A percentile compares a stretch with the other conserved stretches of the same genome.
Evolutionary conservation across 352 stramenopile species (phyloP).

Genomic region (Phytophthora syringae): DNA sequence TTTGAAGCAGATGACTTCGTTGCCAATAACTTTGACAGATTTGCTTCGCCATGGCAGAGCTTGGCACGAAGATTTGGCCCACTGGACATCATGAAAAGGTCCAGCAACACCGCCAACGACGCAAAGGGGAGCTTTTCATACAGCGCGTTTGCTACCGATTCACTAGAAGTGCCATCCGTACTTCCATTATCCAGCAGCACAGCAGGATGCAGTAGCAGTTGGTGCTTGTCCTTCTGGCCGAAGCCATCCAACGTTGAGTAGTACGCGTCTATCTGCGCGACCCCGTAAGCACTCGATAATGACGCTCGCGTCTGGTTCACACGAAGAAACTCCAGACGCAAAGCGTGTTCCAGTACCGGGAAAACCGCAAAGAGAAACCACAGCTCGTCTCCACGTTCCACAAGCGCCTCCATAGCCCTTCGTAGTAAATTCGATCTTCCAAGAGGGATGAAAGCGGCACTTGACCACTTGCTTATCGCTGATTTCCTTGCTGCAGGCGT

Average conservation of each 20-base stretch:
- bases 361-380: conserved; percentile 66
- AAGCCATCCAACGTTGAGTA: conserved; percentile 86
- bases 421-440: conserved; percentile 45
- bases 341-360: conserved; percentile 69
- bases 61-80: conserved; percentile 76
- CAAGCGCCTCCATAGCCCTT: conserved; percentile 35
- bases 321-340: conserved; percentile 65
- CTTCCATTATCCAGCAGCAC: conserved; percentile 31
- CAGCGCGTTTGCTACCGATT: conserved; percentile 41
- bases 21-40: conserved; percentile 37
- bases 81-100: conserved; percentile 80
- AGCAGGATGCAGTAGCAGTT: too few species aligned
- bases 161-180: not conserved
- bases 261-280: conserved; percentile 71
- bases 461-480: conserved; percentile 16
- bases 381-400: conserved; percentile 46
- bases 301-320: conserved; percentile 40
- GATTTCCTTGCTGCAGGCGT: not conserved
- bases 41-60: conserved; percentile 72
- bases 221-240: conserved; percentile 77
- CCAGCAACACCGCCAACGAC: conserved; percentile 53
- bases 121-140: conserved; percentile 54
- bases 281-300: conserved; percentile 44
- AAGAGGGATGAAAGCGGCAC: conserved; percentile 44
- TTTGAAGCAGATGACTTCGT: not conserved